A percentile compares a stretch with the other conserved stretches of the same genome.
phyloP scores from a whole-genome alignment of 441 rosid species.

The Syzygium syzygioides region DNA sequence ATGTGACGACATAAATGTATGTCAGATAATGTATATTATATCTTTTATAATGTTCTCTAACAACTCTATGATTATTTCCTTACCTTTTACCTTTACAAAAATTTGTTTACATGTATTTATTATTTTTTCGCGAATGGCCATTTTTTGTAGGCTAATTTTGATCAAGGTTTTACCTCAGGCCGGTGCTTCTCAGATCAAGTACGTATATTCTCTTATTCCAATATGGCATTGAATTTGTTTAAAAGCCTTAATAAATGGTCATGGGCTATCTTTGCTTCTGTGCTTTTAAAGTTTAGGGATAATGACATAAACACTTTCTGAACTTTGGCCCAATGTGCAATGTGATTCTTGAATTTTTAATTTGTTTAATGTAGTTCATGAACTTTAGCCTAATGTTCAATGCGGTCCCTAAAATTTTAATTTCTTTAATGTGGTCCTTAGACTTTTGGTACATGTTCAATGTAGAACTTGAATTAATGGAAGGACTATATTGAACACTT shows the following conservation, averaged over 20 bases:
- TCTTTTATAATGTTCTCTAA: background rate
- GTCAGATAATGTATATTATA: background rate
- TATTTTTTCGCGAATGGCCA: background rate
- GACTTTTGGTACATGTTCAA: too few species aligned
- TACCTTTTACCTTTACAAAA: background rate
- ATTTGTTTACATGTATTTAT: background rate
- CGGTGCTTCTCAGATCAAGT: background rate
- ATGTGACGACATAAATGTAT: rapidly evolving
- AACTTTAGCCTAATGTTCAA: too few species aligned
- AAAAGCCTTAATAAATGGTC: background rate
- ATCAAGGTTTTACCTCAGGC: background rate
- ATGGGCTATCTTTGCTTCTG: background rate
- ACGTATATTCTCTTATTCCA: background rate
- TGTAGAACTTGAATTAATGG: too few species aligned
- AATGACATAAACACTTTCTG: too few species aligned
- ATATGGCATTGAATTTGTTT: background rate
- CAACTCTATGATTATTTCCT: background rate
- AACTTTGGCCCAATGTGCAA: too few species aligned
- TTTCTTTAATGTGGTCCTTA: too few species aligned
- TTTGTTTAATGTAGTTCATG: too few species aligned
- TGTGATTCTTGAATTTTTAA: too few species aligned
- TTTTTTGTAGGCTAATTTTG: background rate
- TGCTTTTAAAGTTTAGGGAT: background rate
- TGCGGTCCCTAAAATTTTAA: too few species aligned
- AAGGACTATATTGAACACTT: too few species aligned